Evolutionary conservation across 1,284 basidiomycete species (phyloP).

Genomic region (Apiotrichum gracile): DNA sequence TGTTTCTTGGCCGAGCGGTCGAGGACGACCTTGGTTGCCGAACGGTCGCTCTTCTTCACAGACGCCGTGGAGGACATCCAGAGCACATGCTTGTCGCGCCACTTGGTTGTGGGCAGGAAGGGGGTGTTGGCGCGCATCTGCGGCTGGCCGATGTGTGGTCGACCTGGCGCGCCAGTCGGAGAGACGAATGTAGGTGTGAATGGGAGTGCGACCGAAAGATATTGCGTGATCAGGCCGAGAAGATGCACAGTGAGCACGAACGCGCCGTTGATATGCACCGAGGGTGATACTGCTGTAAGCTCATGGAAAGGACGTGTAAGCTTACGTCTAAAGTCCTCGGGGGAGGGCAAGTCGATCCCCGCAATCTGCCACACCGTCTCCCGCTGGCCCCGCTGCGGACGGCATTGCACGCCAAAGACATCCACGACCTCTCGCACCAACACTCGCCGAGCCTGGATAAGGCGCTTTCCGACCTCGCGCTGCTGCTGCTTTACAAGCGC

Average conservation of each 20-base stretch:
- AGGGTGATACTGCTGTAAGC: conserved; percentile 21
- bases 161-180: neutral
- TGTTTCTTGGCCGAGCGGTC: conserved; percentile 25
- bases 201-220: conserved; percentile 37
- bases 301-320: neutral
- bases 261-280: conserved; percentile 32
- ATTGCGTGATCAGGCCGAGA: conserved; percentile 31
- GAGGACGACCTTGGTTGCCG: conserved; percentile 8
- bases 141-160: conserved; percentile 30
- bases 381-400: neutral
- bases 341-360: conserved; percentile 24
- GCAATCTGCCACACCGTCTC: conserved; percentile 34
- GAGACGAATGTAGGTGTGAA: conserved; percentile 20
- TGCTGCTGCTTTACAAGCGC: conserved; percentile 16
- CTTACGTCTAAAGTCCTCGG: conserved; percentile 33
- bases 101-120: conserved; percentile 32
- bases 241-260: conserved; percentile 35
- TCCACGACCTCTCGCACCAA: conserved; percentile 34
- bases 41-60: conserved; percentile 11
- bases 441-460: conserved; percentile 34
- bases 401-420: conserved; percentile 32
- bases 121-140: conserved; percentile 30
- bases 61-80: conserved; percentile 37
- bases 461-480: conserved; percentile 19
- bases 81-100: conserved; percentile 29